A percentile compares a stretch with the other conserved stretches of the same genome.
phyloP scores from a whole-genome alignment of 2,329 filamentous ascomycete species.

The Dactylellina leptospora region DNA sequence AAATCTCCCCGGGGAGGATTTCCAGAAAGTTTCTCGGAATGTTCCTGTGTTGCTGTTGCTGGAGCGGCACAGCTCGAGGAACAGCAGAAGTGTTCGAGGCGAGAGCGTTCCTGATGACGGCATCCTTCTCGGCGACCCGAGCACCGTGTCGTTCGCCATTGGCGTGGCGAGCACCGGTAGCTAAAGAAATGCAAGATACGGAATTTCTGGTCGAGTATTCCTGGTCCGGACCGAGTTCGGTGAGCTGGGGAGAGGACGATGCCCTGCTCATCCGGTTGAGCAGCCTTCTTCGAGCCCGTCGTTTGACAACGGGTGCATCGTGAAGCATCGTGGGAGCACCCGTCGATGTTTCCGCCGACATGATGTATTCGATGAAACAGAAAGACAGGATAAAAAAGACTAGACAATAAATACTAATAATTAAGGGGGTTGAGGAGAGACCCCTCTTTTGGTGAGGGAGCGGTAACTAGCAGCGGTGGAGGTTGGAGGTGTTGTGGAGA shows the following conservation, averaged over 20 bases:
- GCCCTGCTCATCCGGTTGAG: conserved; percentile 42
- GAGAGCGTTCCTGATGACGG: conserved; percentile 38
- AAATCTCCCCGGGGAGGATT: conserved; percentile 82
- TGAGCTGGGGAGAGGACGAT: conserved; percentile 49
- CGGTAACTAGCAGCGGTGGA: neutral
- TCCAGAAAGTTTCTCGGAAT: conserved; percentile 72
- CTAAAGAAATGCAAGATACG: conserved; percentile 47
- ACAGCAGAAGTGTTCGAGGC: conserved; percentile 27
- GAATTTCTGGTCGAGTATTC: conserved; percentile 46
- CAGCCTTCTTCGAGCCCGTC: conserved; percentile 31
- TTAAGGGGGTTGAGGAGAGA: neutral
- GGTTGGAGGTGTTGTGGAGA: conserved; percentile 20
- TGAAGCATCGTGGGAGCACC: conserved; percentile 23
- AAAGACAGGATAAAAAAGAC: neutral
- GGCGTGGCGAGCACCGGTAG: conserved; percentile 15
- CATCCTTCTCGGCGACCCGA: conserved; percentile 39
- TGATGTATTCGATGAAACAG: neutral
- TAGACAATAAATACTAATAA: too few species aligned
- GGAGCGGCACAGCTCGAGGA: conserved; percentile 3
- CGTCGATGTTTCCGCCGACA: conserved; percentile 12
- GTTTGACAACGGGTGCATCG: conserved; percentile 43
- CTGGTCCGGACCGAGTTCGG: conserved; percentile 24
- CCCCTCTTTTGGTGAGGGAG: neutral
- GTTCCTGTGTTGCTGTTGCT: conserved; percentile 34
- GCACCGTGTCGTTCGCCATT: conserved; percentile 24